Base-by-base conservation (phyloP, 495 filamentous ascomycete species). In the Tuber brumale region DNA sequence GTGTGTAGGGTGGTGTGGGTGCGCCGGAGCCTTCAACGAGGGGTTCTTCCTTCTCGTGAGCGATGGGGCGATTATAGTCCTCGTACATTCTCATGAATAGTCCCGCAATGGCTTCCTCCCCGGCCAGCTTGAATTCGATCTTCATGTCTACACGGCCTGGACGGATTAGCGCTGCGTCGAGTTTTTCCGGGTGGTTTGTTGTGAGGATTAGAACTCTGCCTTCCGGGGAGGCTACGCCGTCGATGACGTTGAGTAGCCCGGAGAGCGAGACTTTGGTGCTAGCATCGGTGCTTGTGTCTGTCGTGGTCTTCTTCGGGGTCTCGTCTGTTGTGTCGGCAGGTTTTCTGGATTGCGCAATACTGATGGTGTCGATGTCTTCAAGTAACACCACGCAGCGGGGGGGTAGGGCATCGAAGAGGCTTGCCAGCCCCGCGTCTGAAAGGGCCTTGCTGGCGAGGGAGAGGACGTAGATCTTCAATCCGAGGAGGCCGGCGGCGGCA, bases 131-230 rank as follows among this genome's bases (percentile, higher is more conserved):
- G 82, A 95, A 94, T 51, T 85, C 82, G 9, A 95, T 88, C 80
- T 92, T 88, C 78, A 92, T 86, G 80, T 96, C 93, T 8, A 94
- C 89, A 5, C 93, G 87, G 2, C 92, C 93, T 0, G 92, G 91
- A 1, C 93, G 88, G 75, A 93, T 90, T 19, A 96, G 86, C 1
- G 93, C 93, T 4, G 88, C 85, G 82, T 95, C 93, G 3, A 96
- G 86, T 27, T 87, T 86, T 76, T 94, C 91, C 1, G 90, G 90
- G 74, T 90, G 87, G 83, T 96, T 96, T 37, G 92, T 94, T 0
- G 93, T 95, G 90, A 95, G 93, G 84, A 95, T 89, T 12, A 95
- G 87, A 14, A 95, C 88, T 42, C 92, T 88, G 41, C 93, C 93
- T 84, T 95, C 93, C 74, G 94, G 91, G 2, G 90, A 91, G 10